phyloP scores from a whole-genome alignment of 2,329 filamentous ascomycete genomes.

The Phoma sp. region DNA sequence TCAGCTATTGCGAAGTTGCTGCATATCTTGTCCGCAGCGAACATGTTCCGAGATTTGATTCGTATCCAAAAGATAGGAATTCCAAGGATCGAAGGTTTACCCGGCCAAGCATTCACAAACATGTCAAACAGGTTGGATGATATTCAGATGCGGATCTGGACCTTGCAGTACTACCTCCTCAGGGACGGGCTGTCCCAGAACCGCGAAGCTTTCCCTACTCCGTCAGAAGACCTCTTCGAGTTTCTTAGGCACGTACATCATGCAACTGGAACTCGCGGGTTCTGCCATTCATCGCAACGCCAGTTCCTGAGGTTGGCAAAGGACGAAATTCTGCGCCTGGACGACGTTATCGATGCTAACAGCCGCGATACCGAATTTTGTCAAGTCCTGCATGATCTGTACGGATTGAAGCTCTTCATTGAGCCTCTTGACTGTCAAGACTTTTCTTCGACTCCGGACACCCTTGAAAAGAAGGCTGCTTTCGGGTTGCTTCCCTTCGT shows the following conservation, averaged over 20 bases:
- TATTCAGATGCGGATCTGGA: conserved; percentile 87
- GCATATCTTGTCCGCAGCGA: conserved; percentile 77
- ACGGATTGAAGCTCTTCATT: conserved; percentile 46
- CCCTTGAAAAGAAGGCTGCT: conserved; percentile 79
- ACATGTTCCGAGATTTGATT: conserved; percentile 85
- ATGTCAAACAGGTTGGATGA: conserved; percentile 78
- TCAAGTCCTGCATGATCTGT: conserved; percentile 63
- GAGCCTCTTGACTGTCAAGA: conserved; percentile 54
- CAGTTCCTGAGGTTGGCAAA: conserved; percentile 89
- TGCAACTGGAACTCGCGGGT: conserved; percentile 80
- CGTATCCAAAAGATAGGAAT: conserved; percentile 73
- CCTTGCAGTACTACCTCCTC: conserved; percentile 80
- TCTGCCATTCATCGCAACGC: conserved; percentile 84
- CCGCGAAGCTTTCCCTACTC: conserved; percentile 65
- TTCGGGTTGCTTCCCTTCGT: conserved; percentile 84
- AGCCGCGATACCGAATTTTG: conserved; percentile 73
- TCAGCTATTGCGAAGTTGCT: conserved; percentile 73
- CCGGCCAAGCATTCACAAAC: conserved; percentile 46
- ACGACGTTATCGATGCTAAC: conserved; percentile 74
- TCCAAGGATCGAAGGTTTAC: conserved; percentile 62
- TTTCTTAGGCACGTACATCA: conserved; percentile 83
- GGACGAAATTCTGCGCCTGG: conserved; percentile 78
- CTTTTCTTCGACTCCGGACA: conserved; percentile 77
- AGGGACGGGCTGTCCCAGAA: conserved; percentile 76
- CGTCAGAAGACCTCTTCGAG: conserved; percentile 76